Percentiles rank a stretch among this genome's conserved stretches.
Conservation (phyloP, 805 yeast genomes). For the Teunomyces kruisii region DNA sequence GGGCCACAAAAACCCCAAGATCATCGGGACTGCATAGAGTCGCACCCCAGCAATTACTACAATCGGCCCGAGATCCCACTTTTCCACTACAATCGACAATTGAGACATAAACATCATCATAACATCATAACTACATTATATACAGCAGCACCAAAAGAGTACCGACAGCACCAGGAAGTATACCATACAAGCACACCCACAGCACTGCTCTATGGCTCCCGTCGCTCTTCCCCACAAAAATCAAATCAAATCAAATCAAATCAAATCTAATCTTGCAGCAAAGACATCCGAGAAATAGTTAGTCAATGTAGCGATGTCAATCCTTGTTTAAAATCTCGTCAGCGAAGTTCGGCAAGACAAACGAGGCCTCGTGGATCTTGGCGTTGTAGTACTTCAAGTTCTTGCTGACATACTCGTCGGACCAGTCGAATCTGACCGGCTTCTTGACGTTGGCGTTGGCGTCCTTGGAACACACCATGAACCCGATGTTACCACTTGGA, state of each 20-base stretch:
- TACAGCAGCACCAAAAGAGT: constrained; percentile 1
- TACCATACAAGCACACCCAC: background rate
- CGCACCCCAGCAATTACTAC: no score
- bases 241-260: no score
- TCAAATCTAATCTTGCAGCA: no score
- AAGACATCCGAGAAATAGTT: background rate
- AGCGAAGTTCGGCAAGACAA: constrained; percentile 92
- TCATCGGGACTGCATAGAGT: no score
- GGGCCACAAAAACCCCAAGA: no score
- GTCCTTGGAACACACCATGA: constrained; percentile 92
- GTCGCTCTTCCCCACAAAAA: no score
- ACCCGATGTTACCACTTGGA: constrained; percentile 97
- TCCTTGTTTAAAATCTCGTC: constrained; percentile 40
- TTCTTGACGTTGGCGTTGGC: constrained; percentile 57
- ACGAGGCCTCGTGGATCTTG: constrained; percentile 83
- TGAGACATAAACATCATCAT: constrained; percentile 3
- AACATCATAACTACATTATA: constrained; percentile 4
- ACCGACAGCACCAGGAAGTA: constrained; percentile 2
- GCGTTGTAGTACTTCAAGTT: constrained; percentile 80
- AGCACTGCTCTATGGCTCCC: constrained; percentile 2
- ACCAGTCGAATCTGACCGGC: constrained; percentile 64
- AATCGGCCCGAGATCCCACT: no score
- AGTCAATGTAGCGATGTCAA: constrained; percentile 8
- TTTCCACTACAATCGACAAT: no score
- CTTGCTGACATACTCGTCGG: constrained; percentile 60